Evolutionary conservation across 164 flowering plant genomes (phyloP).

Genomic region (Annona squamosa): DNA sequence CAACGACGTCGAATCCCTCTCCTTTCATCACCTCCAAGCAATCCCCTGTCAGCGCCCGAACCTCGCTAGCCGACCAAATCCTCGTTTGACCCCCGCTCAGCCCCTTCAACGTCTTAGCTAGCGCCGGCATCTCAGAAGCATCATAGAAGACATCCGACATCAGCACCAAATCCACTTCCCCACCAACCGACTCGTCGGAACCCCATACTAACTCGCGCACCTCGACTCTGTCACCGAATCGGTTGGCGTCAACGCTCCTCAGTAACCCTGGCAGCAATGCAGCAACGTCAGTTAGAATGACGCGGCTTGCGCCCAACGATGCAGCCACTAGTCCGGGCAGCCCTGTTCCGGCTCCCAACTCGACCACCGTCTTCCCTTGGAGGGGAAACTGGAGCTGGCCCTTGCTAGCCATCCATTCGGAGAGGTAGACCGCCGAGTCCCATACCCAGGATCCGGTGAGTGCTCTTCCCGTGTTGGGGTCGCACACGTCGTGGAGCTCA

Average conservation of each 20-base stretch:
- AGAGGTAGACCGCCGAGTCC: slow-evolving; percentile 33
- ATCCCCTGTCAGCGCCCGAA: slow-evolving; percentile 22
- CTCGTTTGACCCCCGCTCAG: slow-evolving; percentile 18
- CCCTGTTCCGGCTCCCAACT: slow-evolving; percentile 46
- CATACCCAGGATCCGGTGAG: slow-evolving; percentile 47
- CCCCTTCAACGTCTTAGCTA: slow-evolving; percentile 28
- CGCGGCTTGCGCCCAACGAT: slow-evolving; percentile 32
- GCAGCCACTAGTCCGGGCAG: slow-evolving; percentile 41
- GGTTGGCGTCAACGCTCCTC: slow-evolving; percentile 33
- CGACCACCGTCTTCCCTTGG: slow-evolving; percentile 25
- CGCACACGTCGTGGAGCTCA: slow-evolving; percentile 20
- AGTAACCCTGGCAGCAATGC: slow-evolving; percentile 22
- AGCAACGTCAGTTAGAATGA: slow-evolving; percentile 31
- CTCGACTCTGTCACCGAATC: slow-evolving; percentile 24
- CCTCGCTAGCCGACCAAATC: slow-evolving; percentile 33
- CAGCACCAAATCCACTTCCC: slow-evolving; percentile 33
- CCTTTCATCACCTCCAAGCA: slow-evolving; percentile 26
- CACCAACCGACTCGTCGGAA: slow-evolving; percentile 7
- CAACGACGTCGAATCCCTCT: slow-evolving; percentile 29
- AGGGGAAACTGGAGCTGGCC: slow-evolving; percentile 11
- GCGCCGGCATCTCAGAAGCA: slow-evolving; percentile 19
- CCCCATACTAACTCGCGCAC: slow-evolving; percentile 12
- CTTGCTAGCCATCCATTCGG: slow-evolving; percentile 24
- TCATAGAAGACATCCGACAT: slow-evolving; percentile 44
- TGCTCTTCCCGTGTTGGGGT: slow-evolving; percentile 26